Conservation (phyloP, 805 yeast species). For the Suhomyces sp. region DNA sequence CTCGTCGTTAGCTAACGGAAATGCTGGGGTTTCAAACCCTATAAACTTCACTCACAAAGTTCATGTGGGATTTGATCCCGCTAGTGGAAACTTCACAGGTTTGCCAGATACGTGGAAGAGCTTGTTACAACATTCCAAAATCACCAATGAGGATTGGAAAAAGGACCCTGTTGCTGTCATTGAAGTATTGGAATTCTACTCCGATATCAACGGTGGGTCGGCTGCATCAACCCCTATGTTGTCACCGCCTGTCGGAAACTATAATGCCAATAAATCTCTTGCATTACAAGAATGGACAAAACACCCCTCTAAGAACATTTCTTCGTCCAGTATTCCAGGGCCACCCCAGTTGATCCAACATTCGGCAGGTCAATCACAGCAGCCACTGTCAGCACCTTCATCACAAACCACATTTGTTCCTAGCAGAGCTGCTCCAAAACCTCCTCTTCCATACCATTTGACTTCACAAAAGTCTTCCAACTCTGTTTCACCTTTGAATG, state of each 20-base stretch:
- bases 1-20: conserved; percentile 17
- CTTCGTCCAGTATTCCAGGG: conserved; percentile 5
- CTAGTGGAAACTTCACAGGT: conserved; percentile 57
- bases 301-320: conserved; percentile 19
- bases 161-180: conserved; percentile 65
- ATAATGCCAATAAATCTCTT: conserved; percentile 22
- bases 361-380: conserved; percentile 4
- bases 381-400: conserved; percentile 9
- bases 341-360: background rate
- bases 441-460: conserved; percentile 43
- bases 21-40: conserved; percentile 77
- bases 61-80: conserved; percentile 84
- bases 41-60: conserved; percentile 94
- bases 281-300: conserved; percentile 46
- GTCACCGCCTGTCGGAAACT: conserved; percentile 24
- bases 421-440: conserved; percentile 42
- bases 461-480: conserved; percentile 16
- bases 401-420: conserved; percentile 28
- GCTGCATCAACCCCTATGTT: conserved; percentile 28
- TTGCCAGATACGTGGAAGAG: conserved; percentile 59
- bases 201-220: conserved; percentile 45
- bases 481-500: conserved; percentile 33
- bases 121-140: conserved; percentile 55
- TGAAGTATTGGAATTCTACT: conserved; percentile 57
- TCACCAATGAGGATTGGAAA: conserved; percentile 61